Percentiles rank a stretch among this genome's conserved stretches.
phyloP scores from a whole-genome alignment of 192 early-diverging fungal genomes.

The Coemansia sp. region DNA sequence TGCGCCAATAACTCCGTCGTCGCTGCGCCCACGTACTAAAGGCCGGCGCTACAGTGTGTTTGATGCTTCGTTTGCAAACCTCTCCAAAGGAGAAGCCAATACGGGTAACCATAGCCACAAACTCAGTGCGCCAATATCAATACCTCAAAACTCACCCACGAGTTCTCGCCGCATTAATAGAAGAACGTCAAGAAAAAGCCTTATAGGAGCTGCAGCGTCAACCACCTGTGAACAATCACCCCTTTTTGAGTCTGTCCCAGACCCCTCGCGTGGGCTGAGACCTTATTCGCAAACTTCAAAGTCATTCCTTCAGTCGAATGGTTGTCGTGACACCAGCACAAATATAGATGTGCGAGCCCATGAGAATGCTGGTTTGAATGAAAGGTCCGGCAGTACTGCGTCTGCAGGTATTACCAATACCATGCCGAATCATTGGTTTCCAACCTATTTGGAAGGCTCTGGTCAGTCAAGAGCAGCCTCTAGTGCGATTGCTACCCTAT shows the following conservation, averaged over 20 bases:
- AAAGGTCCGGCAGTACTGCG: slow-evolving; percentile 11
- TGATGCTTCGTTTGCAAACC: slow-evolving; percentile 40
- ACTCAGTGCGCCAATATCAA: not conserved
- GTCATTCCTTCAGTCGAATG: not conserved
- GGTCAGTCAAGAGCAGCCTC: not conserved
- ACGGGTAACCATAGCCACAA: not conserved
- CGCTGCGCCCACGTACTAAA: slow-evolving; percentile 16
- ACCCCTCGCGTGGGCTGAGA: not conserved
- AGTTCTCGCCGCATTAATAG: not conserved
- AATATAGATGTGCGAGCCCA: not conserved
- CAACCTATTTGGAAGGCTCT: not conserved
- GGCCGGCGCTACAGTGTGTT: slow-evolving; percentile 51
- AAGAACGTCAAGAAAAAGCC: not conserved
- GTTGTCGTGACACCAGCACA: not conserved
- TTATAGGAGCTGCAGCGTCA: not conserved
- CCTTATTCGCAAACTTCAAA: not conserved
- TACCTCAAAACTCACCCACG: not conserved
- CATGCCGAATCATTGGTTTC: not conserved
- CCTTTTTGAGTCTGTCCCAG: not conserved
- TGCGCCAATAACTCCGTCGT: slow-evolving; percentile 2
- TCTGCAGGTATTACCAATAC: slow-evolving; percentile 6
- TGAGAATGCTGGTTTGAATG: not conserved
- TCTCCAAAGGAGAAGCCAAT: not conserved
- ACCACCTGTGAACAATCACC: not conserved
- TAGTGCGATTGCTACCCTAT: not conserved